Conservation (phyloP, 331 rosid species). For the Pyrus hybrid region DNA sequence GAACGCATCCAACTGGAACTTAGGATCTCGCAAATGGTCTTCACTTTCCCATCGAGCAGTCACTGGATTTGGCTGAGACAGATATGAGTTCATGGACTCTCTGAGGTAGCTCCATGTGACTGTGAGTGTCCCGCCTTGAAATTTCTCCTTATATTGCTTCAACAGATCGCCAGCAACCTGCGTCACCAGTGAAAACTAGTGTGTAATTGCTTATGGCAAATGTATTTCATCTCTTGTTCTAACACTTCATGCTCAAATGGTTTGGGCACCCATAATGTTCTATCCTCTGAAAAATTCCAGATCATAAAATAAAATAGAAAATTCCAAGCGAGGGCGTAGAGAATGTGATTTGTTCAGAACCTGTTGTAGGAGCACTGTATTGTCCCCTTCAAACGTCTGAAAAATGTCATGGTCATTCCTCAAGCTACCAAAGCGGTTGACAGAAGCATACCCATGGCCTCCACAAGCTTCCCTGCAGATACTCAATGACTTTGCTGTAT, state of each 20-base stretch:
- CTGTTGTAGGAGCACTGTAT: slow-evolving; percentile 97
- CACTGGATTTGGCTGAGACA: slow-evolving; percentile 96
- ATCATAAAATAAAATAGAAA: not conserved
- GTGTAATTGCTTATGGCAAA: not conserved
- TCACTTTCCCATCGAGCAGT: slow-evolving; percentile 88
- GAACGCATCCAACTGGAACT: slow-evolving; percentile 95
- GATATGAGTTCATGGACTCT: slow-evolving; percentile 82
- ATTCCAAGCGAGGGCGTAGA: not conserved
- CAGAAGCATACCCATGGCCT: slow-evolving; percentile 99
- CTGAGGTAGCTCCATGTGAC: slow-evolving; percentile 92
- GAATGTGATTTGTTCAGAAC: slow-evolving; percentile 23
- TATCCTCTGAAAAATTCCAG: not conserved
- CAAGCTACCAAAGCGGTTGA: slow-evolving; percentile 75
- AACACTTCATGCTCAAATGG: no score
- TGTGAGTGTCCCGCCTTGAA: slow-evolving; percentile 78
- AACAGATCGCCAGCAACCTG: slow-evolving; percentile 87
- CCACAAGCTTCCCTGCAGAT: slow-evolving; percentile 97
- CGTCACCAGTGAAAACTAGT: slow-evolving; percentile 9
- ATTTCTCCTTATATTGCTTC: slow-evolving; percentile 78
- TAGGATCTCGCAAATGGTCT: slow-evolving; percentile 82
- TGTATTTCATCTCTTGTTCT: not conserved
- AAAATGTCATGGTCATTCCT: slow-evolving; percentile 98
- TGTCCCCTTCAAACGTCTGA: slow-evolving; percentile 99
- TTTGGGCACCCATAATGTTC: not conserved
- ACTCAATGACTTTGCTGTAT: slow-evolving; percentile 88